phyloP scores from a whole-genome alignment of 164 flowering plant genomes.

The Vitis riparia region DNA sequence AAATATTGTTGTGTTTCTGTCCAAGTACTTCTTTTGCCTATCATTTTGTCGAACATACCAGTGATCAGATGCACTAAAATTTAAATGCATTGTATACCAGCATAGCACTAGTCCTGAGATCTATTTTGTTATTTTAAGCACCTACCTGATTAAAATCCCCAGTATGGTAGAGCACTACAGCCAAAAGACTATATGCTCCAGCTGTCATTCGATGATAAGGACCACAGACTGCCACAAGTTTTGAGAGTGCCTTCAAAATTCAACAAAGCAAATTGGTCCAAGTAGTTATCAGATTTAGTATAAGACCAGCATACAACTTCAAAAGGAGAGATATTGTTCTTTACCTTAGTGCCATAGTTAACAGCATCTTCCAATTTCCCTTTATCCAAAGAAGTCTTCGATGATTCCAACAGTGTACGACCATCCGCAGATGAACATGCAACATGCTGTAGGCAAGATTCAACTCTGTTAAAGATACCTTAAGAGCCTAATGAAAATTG shows the following conservation, averaged over 20 bases:
- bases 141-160: slow-evolving; percentile 96
- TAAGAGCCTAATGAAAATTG: not conserved
- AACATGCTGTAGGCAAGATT: slow-evolving; percentile 62
- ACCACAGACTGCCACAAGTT: slow-evolving; percentile 88
- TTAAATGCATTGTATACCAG: not conserved
- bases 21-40: too few species aligned
- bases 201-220: slow-evolving; percentile 99
- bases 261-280: slow-evolving; percentile 9
- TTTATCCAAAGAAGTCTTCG: slow-evolving; percentile 91
- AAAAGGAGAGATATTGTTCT: not conserved
- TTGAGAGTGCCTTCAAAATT: slow-evolving; percentile 76
- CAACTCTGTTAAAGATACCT: slow-evolving; percentile 8
- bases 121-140: slow-evolving; percentile 1
- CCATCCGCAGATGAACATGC: slow-evolving; percentile 99
- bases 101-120: not conserved
- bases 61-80: too few species aligned
- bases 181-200: slow-evolving; percentile 95
- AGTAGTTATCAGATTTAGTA: not conserved
- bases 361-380: slow-evolving; percentile 99
- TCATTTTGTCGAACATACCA: too few species aligned
- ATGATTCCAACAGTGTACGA: slow-evolving; percentile 85
- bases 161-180: slow-evolving; percentile 96
- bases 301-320: not conserved
- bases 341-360: slow-evolving; percentile 90
- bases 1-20: too few species aligned